Percentiles rank a stretch among this genome's conserved stretches.
Conservation (phyloP, 495 filamentous ascomycete genomes). For the Glutinoglossum americanum region DNA sequence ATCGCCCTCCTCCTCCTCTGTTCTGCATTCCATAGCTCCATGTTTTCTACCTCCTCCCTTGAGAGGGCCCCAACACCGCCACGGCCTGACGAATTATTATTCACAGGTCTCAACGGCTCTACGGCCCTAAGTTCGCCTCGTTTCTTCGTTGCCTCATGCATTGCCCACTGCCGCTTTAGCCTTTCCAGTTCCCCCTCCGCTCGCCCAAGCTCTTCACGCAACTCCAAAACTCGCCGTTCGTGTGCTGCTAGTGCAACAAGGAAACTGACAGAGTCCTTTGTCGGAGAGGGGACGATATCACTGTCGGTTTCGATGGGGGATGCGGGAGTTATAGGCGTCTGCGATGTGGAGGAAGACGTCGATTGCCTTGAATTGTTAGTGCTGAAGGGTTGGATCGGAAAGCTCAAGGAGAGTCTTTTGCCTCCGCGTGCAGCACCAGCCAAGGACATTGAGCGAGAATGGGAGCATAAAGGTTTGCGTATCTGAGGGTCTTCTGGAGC, state of each 20-base stretch:
- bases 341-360: constrained; percentile 6
- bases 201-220: constrained; percentile 64
- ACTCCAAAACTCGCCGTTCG: constrained; percentile 78
- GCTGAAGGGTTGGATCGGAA: constrained; percentile 32
- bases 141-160: constrained; percentile 60
- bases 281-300: constrained; percentile 24
- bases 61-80: neutral
- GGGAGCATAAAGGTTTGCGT: neutral
- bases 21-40: constrained; percentile 22
- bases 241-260: constrained; percentile 79
- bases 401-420: constrained; percentile 61
- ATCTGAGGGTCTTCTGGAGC: neutral
- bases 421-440: neutral
- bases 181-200: constrained; percentile 57
- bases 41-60: constrained; percentile 16
- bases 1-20: constrained; percentile 39
- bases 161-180: constrained; percentile 66
- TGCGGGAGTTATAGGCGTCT: constrained; percentile 5
- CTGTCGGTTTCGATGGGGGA: constrained; percentile 3
- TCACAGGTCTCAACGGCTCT: constrained; percentile 34
- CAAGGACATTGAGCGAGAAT: neutral
- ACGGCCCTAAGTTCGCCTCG: constrained; percentile 36
- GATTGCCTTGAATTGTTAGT: constrained; percentile 2
- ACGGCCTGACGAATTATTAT: neutral
- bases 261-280: constrained; percentile 45